Percentiles rank a stretch among this genome's conserved stretches.
Conservation (phyloP, 2,329 filamentous ascomycete genomes). For the Apiospora pterosperma region DNA sequence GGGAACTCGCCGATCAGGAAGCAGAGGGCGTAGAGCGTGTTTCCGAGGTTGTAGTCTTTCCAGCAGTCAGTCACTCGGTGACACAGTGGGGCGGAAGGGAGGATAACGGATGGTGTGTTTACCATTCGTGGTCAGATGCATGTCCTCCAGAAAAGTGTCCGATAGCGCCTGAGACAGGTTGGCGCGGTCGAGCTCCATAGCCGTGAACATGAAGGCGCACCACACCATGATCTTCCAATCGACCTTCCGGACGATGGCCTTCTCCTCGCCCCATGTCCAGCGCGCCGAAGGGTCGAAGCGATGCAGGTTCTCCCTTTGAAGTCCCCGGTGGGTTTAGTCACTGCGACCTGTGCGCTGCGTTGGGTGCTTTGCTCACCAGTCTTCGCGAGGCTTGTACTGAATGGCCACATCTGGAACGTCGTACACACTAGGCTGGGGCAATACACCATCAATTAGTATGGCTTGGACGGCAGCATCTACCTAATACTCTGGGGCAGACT, state of each 20-base stretch:
- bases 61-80: background rate
- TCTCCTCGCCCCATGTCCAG: slow-evolving; percentile 53
- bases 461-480: no score
- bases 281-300: slow-evolving; percentile 50
- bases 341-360: background rate
- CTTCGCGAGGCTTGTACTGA: slow-evolving; percentile 29
- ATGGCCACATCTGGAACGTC: slow-evolving; percentile 38
- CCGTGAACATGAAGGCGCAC: slow-evolving; percentile 58
- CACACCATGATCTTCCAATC: slow-evolving; percentile 33
- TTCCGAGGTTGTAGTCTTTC: slow-evolving; percentile 45
- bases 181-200: slow-evolving; percentile 56
- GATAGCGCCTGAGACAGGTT: slow-evolving; percentile 58
- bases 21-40: slow-evolving; percentile 50
- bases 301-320: slow-evolving; percentile 46
- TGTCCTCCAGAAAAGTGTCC: slow-evolving; percentile 57
- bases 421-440: slow-evolving; percentile 39
- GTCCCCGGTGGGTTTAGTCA: background rate
- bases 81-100: background rate
- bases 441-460: no score
- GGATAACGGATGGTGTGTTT: background rate
- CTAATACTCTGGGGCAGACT: background rate
- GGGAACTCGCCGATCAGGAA: slow-evolving; percentile 58
- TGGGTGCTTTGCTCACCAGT: slow-evolving; percentile 17
- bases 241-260: slow-evolving; percentile 45
- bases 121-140: slow-evolving; percentile 42